Conservation (phyloP, 2,329 filamentous ascomycete genomes). For the Stachybotrys elegans region DNA sequence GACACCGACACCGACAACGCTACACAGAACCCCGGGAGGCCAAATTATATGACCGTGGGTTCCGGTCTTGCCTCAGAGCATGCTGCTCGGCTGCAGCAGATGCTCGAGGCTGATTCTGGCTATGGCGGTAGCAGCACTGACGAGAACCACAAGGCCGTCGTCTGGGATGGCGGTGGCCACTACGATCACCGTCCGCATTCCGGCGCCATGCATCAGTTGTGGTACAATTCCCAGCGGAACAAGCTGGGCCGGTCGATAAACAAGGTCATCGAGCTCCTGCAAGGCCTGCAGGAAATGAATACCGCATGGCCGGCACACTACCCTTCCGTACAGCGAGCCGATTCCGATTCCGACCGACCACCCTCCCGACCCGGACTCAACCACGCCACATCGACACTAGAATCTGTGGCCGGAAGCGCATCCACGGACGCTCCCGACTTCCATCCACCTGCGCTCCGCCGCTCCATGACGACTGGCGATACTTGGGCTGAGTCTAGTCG, state of each 20-base stretch:
- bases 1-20: slow-evolving; percentile 15
- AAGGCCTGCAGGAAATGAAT: slow-evolving; percentile 83
- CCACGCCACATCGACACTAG: slow-evolving; percentile 60
- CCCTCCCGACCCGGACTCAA: slow-evolving; percentile 56
- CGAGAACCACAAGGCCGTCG: slow-evolving; percentile 48
- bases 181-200: slow-evolving; percentile 53
- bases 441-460: slow-evolving; percentile 50
- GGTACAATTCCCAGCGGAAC: slow-evolving; percentile 89
- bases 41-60: slow-evolving; percentile 84
- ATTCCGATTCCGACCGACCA: slow-evolving; percentile 38
- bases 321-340: slow-evolving; percentile 69
- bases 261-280: slow-evolving; percentile 77
- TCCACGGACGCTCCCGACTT: slow-evolving; percentile 28
- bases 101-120: slow-evolving; percentile 84
- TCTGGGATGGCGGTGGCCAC: slow-evolving; percentile 40
- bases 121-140: slow-evolving; percentile 78
- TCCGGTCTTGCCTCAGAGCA: slow-evolving; percentile 76
- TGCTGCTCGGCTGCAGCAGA: slow-evolving; percentile 72
- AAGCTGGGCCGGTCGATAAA: slow-evolving; percentile 84
- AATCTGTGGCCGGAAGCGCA: slow-evolving; percentile 43
- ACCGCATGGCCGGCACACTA: slow-evolving; percentile 91
- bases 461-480: slow-evolving; percentile 66
- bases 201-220: slow-evolving; percentile 84
- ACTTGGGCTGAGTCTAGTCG: slow-evolving; percentile 65
- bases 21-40: slow-evolving; percentile 29